Base-by-base conservation (phyloP, 495 filamentous ascomycete genomes). In the Pyronema omphalodes region DNA sequence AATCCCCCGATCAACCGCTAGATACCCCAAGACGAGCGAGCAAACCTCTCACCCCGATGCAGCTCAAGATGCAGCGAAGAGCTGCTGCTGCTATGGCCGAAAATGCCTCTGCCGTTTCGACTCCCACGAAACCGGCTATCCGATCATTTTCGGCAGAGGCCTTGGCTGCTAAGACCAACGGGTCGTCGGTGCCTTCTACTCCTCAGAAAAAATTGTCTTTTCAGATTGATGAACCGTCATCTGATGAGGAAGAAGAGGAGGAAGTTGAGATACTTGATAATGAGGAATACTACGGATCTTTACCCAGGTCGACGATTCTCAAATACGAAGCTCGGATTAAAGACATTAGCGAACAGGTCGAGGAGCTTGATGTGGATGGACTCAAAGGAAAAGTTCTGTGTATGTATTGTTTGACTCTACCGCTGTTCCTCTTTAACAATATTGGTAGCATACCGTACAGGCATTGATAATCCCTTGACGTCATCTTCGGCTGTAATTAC, bases 371-470 rank as follows among this genome's bases (percentile, higher is more conserved):
- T 51, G 74, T 98, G 44, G 88, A 94, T 57, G 88, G 93, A 59
- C 78, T 96, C 60, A 95, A 95, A 70, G 76, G 74, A 46, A 86
- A 88, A 66, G 84, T 96, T 57, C 71, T 93, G 53, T 79, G 82
- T 71, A 83, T 17, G 54, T 33, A 37, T 4, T 12, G 15, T 37
- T n/a, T 12, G 44, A 44, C 18, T n/a, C 36, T 81, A 54, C 82
- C 91, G 70, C 76, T 81, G 65, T 71, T 70, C 35, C 69, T 71
- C 44, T 9, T 51, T 33, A 35, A 12, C 68, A 69, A 41, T 39
- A 46, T 29, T 64, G 71, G 77, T 65, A 75, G 71, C 58, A 67
- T 68, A 53, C 60, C 67, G 60, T 73, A 71, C 76, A 66, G 63
- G 70, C 65, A 65, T 69, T 70, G 59, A 68, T 67, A 45, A 71